phyloP scores from a whole-genome alignment of 164 flowering plant species.

The Hamamelis virginiana region DNA sequence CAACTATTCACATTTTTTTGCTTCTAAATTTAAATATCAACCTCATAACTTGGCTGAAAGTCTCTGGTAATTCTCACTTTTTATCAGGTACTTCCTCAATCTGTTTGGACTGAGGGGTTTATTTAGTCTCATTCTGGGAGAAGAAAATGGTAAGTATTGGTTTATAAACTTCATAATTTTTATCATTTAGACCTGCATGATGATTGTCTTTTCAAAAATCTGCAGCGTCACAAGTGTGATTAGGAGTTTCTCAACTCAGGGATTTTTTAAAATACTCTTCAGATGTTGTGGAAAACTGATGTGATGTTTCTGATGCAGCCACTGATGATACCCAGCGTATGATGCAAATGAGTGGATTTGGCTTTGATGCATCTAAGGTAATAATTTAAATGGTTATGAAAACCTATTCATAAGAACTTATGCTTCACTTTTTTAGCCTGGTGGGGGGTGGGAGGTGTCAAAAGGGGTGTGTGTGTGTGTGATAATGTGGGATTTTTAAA shows the following conservation, averaged over 20 bases:
- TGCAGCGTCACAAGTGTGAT: neutral
- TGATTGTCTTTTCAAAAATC: neutral
- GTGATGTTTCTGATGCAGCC: slow-evolving; percentile 46
- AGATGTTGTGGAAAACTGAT: neutral
- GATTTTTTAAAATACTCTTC: neutral
- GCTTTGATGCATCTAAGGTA: slow-evolving; percentile 89
- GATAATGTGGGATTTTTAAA: too few relatives aligned
- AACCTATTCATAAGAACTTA: too few relatives aligned
- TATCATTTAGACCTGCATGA: neutral
- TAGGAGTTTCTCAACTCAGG: neutral
- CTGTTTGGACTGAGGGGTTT: slow-evolving; percentile 93
- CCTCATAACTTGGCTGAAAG: slow-evolving; percentile 2
- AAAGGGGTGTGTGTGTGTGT: too few relatives aligned
- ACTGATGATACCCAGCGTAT: slow-evolving; percentile 89
- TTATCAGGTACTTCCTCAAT: slow-evolving; percentile 91
- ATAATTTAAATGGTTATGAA: neutral
- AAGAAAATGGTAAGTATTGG: slow-evolving; percentile 80
- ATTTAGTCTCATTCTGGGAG: slow-evolving; percentile 95
- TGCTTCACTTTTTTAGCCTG: too few relatives aligned
- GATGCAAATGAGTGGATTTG: slow-evolving; percentile 99
- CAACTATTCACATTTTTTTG: neutral
- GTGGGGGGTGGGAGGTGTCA: too few relatives aligned
- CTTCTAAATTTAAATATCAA: neutral
- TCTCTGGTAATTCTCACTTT: slow-evolving; percentile 4
- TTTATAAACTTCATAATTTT: neutral